phyloP scores from a whole-genome alignment of 129 eudicot species.

The Lonicera japonica region DNA sequence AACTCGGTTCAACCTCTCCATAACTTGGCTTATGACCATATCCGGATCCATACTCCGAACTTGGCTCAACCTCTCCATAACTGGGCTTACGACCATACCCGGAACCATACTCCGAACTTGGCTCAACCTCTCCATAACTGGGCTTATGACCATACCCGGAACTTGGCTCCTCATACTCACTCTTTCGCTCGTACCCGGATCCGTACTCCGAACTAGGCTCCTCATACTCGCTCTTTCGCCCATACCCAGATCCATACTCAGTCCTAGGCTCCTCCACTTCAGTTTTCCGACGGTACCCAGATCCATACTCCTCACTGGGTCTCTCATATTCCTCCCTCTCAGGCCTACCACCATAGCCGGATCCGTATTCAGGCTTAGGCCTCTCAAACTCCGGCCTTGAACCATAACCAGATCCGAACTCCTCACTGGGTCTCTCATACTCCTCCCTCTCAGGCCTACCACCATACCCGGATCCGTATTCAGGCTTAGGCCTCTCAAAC shows the following conservation, averaged over 20 bases:
- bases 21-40: conserved; percentile 26
- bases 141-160: conserved; percentile 36
- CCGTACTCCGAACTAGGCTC: conserved; percentile 15
- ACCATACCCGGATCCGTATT: conserved; percentile 8
- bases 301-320: conserved; percentile 35
- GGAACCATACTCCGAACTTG: conserved; percentile 38
- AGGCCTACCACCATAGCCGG: conserved; percentile 5
- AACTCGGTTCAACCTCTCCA: background rate
- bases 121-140: conserved; percentile 15
- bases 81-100: conserved; percentile 31
- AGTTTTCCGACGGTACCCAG: conserved; percentile 28
- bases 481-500: background rate
- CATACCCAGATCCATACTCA: conserved; percentile 44
- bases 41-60: conserved; percentile 46
- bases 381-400: conserved; percentile 4
- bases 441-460: background rate
- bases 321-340: conserved; percentile 3
- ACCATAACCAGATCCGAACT: conserved; percentile 14
- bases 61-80: conserved; percentile 8
- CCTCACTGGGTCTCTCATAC: background rate
- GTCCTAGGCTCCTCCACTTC: conserved; percentile 26
- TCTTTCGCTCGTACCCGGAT: conserved; percentile 42
- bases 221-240: conserved; percentile 29
- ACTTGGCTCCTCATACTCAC: conserved; percentile 16
- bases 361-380: conserved; percentile 12